These are phyloP conservation scores for Amesomyces nigricolor DNA, from an alignment of 2,329 filamentous ascomycete species.

Conservation along the genomic window DNA sequence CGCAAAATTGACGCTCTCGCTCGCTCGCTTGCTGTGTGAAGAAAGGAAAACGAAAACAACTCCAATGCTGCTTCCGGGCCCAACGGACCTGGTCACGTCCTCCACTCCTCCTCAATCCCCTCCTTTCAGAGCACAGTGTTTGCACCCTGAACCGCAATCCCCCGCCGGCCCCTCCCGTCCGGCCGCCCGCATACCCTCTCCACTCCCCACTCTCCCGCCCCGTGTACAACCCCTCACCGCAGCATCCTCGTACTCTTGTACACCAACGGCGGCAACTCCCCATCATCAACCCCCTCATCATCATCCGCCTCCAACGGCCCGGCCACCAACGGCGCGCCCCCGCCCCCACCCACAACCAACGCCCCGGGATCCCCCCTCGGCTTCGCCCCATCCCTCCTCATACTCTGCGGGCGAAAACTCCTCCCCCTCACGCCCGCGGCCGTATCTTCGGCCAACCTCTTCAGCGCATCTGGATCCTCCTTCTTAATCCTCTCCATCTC, in stretches of 20 bases:
- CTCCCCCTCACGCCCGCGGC: constrained; percentile 37
- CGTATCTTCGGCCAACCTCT: constrained; percentile 33
- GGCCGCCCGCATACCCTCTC: constrained; percentile 4
- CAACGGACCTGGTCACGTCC: not conserved
- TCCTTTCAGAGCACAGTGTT: too few species aligned
- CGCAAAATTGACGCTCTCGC: constrained; percentile 1
- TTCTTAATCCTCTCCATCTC: constrained; percentile 53
- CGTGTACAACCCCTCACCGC: constrained; percentile 10
- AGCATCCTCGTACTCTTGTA: constrained; percentile 39
- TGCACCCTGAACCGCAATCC: not conserved
- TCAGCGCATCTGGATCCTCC: constrained; percentile 45
- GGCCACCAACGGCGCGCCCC: not conserved
- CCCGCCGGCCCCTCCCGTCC: not conserved
- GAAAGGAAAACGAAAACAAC: not conserved
- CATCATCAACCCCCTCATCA: constrained; percentile 40
- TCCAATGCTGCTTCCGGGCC: constrained; percentile 6
- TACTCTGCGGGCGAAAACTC: constrained; percentile 48
- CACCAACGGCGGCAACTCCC: constrained; percentile 34
- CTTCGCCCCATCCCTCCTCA: constrained; percentile 40
- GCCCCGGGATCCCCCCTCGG: not conserved
- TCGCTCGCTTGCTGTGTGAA: constrained; percentile 7
- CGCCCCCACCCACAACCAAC: not conserved
- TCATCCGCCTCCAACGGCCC: constrained; percentile 30
- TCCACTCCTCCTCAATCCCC: not conserved
- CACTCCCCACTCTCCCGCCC: not conserved